Evolutionary conservation across 129 eudicot species (phyloP), one percentile per base, ranked within the genome.

Genomic region (Oenanthe sinensis): DNA sequence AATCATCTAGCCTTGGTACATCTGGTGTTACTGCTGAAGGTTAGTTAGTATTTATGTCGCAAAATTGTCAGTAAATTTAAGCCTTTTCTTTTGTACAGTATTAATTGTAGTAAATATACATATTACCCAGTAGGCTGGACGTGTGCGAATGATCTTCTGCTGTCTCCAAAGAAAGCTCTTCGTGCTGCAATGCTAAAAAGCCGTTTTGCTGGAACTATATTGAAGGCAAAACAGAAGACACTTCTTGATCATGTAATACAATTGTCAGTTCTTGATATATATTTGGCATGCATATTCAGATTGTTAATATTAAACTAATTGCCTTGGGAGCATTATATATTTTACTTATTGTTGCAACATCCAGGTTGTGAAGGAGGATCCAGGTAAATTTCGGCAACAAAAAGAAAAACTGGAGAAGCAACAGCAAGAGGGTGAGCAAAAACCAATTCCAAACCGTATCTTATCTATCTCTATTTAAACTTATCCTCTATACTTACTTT

Each of bases 171-270:
- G 74, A 86, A 84, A 79, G 90, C 90, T 24, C 76, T 89, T 48
- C 90, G 93, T 36, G 87, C 83, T 78, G 92, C 90, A 49, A 82
- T 86, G 86, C 82, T 89, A 44, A 89, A 86, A 69, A 79, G 77
- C 33, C 90, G 93, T 19, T 88, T 84, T 82, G 88, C 90, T 30
- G 88, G 67, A 39, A 86, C 88, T 5, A 88, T 88, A 49, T 79
- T 82, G 60, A 88, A 81, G 81, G 92, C 90, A 42, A 80, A 80
- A 58, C 86, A 85, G 74, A 80, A 83, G 78, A 81, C 81, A 6
- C 81, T 77, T 33, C 48, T 71, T 26, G 82, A 79, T 24, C 78
- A 73, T 47, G 92, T 85, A 80, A 3, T 43, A 20, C n/a, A 26
- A 13, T 28, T 78, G 46, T 5, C 42, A 40, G 14, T 55, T 52